Conservation (phyloP, 2,329 filamentous ascomycete species). For the Nakataea oryzae region DNA sequence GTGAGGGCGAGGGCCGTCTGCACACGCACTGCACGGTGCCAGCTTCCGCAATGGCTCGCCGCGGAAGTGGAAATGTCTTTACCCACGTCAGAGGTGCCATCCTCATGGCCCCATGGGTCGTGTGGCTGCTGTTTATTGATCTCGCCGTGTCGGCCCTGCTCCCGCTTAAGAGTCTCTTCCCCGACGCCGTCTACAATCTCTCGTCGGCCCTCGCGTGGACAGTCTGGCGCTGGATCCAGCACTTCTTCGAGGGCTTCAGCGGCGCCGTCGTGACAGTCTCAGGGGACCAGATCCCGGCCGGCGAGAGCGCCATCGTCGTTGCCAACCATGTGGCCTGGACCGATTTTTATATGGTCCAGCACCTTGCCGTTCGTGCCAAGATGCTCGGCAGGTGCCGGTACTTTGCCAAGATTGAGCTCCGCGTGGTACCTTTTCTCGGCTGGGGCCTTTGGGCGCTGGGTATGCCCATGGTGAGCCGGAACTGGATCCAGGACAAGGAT, state of each 20-base stretch:
- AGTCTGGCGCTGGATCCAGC: conserved; percentile 47
- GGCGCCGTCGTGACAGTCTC: conserved; percentile 41
- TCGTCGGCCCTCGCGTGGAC: conserved; percentile 44
- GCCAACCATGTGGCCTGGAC: conserved; percentile 51
- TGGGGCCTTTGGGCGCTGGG: conserved; percentile 57
- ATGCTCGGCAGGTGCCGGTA: conserved; percentile 54
- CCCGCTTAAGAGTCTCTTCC: conserved; percentile 33
- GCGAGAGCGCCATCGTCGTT: conserved; percentile 51
- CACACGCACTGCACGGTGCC: neutral
- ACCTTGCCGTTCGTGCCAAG: conserved; percentile 36
- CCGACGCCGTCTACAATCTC: conserved; percentile 37
- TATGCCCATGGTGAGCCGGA: conserved; percentile 51
- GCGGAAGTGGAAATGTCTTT: conserved; percentile 11
- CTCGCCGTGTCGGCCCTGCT: conserved; percentile 37
- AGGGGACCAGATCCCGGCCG: conserved; percentile 36
- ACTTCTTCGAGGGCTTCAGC: conserved; percentile 43
- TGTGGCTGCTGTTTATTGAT: conserved; percentile 40
- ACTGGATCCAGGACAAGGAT: conserved; percentile 44
- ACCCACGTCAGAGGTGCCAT: conserved; percentile 30
- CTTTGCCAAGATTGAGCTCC: conserved; percentile 51
- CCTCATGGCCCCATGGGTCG: conserved; percentile 39
- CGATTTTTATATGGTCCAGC: conserved; percentile 56
- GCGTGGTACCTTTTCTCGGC: conserved; percentile 48
- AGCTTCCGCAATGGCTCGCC: neutral
- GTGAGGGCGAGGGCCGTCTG: neutral